Evolutionary conservation across 352 stramenopile species (phyloP).

Genomic region (Blastocystis sp.): DNA sequence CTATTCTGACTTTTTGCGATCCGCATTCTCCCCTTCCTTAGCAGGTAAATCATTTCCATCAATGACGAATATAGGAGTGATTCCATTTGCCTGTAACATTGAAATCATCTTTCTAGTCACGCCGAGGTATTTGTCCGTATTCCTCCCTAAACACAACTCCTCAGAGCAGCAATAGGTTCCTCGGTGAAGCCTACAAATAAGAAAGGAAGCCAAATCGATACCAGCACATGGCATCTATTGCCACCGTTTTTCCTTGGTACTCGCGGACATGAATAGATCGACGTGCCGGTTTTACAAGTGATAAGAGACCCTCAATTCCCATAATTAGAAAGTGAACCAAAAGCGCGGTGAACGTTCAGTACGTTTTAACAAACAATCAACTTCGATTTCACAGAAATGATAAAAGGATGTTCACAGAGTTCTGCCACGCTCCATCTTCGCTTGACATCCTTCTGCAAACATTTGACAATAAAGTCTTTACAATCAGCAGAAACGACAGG

Average conservation of each 20-base stretch:
- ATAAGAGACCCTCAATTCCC: conserved; percentile 72
- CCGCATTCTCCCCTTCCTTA: conserved; percentile 70
- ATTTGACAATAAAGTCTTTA: conserved; percentile 81
- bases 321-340: conserved; percentile 64
- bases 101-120: conserved; percentile 68
- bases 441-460: conserved; percentile 74
- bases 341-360: neutral
- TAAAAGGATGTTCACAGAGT: conserved; percentile 73
- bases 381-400: conserved; percentile 59
- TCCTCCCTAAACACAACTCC: conserved; percentile 73
- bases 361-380: conserved; percentile 40
- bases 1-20: neutral
- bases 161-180: conserved; percentile 78
- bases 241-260: conserved; percentile 65
- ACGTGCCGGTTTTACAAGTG: conserved; percentile 72
- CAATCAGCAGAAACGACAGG: conserved; percentile 73
- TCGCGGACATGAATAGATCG: conserved; percentile 74
- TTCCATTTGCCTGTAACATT: conserved; percentile 73
- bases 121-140: conserved; percentile 71
- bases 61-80: conserved; percentile 83
- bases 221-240: conserved; percentile 63
- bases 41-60: conserved; percentile 79
- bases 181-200: conserved; percentile 75
- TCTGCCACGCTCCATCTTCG: conserved; percentile 73
- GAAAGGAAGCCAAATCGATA: neutral